Percentiles rank a stretch among this genome's conserved stretches.
Evolutionary conservation across 768 basidiomycete genomes (phyloP).

Genomic region (Suillus luteus): DNA sequence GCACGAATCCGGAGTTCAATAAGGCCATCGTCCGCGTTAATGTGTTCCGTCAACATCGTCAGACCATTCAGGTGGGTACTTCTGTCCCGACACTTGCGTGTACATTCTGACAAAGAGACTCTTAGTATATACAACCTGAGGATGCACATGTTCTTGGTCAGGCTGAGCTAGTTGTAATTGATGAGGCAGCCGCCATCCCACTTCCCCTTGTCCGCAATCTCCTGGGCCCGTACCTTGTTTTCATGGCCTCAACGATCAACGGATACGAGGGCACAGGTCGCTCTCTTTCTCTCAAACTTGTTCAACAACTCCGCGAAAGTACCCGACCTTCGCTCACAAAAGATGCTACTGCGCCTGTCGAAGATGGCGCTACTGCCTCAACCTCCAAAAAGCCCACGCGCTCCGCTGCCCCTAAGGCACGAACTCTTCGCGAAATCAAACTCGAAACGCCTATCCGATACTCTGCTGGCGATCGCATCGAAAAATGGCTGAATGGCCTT

Average conservation of each 20-base stretch:
- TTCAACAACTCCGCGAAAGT: constrained; percentile 94
- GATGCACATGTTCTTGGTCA: constrained; percentile 98
- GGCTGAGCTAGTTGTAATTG: constrained; percentile 96
- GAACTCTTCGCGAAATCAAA: constrained; percentile 89
- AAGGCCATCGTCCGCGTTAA: constrained; percentile 96
- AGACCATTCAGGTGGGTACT: constrained; percentile 88
- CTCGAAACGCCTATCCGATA: constrained; percentile 96
- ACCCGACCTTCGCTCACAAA: constrained; percentile 79
- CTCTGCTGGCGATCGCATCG: constrained; percentile 80
- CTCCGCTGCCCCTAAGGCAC: constrained; percentile 58
- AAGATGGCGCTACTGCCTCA: constrained; percentile 39
- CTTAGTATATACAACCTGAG: constrained; percentile 97
- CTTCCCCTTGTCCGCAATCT: constrained; percentile 94
- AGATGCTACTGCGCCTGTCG: constrained; percentile 46
- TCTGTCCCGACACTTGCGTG: constrained; percentile 1
- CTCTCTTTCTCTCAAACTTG: constrained; percentile 94
- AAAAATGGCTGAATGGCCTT: constrained; percentile 90
- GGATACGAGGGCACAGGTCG: constrained; percentile 99
- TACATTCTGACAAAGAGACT: constrained; percentile 2
- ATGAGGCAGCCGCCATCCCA: constrained; percentile 98
- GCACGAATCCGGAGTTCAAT: constrained; percentile 91
- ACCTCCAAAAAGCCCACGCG: constrained; percentile 57
- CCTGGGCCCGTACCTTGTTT: constrained; percentile 94
- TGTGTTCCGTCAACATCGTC: constrained; percentile 88
- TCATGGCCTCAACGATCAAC: constrained; percentile 99